Conservation (phyloP, 352 stramenopile genomes). For the Pythium coloratum region DNA sequence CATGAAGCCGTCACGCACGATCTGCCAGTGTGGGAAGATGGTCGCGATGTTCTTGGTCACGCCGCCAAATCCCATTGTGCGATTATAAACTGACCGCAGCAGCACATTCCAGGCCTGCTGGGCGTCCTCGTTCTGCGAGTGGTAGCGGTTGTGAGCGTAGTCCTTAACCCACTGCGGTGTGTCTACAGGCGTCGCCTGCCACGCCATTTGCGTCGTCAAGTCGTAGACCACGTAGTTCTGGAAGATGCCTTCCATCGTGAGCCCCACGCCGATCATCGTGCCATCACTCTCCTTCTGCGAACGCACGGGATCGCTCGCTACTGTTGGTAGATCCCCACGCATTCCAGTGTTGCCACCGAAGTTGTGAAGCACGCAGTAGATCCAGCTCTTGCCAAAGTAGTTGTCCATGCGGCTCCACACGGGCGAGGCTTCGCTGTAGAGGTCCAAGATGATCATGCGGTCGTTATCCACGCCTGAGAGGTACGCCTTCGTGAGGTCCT, state of each 20-base stretch:
- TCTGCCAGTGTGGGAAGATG: conserved; percentile 66
- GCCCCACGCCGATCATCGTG: conserved; percentile 72
- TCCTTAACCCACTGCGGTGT: conserved; percentile 48
- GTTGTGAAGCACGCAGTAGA: conserved; percentile 86
- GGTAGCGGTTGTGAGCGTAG: conserved; percentile 63
- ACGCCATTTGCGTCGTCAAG: conserved; percentile 73
- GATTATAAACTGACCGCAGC: conserved; percentile 70
- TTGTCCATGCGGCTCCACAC: conserved; percentile 77
- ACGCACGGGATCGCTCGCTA: conserved; percentile 50
- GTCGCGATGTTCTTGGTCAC: conserved; percentile 76
- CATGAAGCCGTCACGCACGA: conserved; percentile 72
- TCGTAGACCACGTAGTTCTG: conserved; percentile 89
- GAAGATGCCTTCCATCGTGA: conserved; percentile 87
- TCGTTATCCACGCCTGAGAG: conserved; percentile 39
- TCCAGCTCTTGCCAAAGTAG: conserved; percentile 83
- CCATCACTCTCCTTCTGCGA: conserved; percentile 47
- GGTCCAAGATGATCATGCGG: conserved; percentile 72
- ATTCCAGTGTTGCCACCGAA: conserved; percentile 80
- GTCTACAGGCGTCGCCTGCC: conserved; percentile 45
- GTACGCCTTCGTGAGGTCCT: conserved; percentile 49
- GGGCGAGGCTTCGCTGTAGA: conserved; percentile 75
- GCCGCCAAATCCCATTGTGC: conserved; percentile 57
- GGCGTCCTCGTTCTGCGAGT: conserved; percentile 46
- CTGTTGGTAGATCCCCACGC: conserved; percentile 65
- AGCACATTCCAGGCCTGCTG: conserved; percentile 58